Base-by-base conservation (phyloP, 805 yeast genomes). In the Metschnikowia vanudenii region DNA sequence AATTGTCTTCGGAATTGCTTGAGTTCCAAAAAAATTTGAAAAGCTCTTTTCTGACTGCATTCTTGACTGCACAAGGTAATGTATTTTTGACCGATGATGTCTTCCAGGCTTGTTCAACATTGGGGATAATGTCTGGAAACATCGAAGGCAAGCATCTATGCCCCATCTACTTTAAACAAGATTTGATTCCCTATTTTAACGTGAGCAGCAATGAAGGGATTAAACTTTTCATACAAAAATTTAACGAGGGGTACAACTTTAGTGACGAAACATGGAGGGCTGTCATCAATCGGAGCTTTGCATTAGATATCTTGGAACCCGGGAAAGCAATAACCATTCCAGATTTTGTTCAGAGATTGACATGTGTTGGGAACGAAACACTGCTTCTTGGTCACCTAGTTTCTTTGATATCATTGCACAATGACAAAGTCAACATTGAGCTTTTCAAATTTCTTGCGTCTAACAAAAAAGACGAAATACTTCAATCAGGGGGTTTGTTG, bases 161-260 rank as follows among this genome's bases (percentile, higher is more conserved):
- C 34, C 24, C 29, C n/a, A 24, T 22, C 10, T 39, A 29, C 16
- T 58, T 51, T 30, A 54, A 55, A 33, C 30, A 58, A 12, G 62
- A 71, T 53, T 56, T 72, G 46, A 54, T 61, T 10, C 41, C 60
- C 12, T 48, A 64, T 19, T 57, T 71, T 38, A 64, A 54, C 34
- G 55, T 65, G 5, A 60, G 65, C 46, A 59, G 59, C 35, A 43
- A 60, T 0, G 35, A 50, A 1, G 75, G 74, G 2, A 39, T 50
- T 2, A 44, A 46, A 8, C 50, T 47, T 42, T 72, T 72, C 42
- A 35, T 66, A 4, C 58, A 58, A 11, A 48, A 49, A 4, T 67
- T 69, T 49, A 49, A 51, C 10, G 58, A 59, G n/a, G 73, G 73
- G 0, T 60, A 57, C 32, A 57, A 57, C 7, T 72, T 72, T 54